phyloP scores from a whole-genome alignment of 2,329 filamentous ascomycete genomes.

The Mycosphaerella sp. region DNA sequence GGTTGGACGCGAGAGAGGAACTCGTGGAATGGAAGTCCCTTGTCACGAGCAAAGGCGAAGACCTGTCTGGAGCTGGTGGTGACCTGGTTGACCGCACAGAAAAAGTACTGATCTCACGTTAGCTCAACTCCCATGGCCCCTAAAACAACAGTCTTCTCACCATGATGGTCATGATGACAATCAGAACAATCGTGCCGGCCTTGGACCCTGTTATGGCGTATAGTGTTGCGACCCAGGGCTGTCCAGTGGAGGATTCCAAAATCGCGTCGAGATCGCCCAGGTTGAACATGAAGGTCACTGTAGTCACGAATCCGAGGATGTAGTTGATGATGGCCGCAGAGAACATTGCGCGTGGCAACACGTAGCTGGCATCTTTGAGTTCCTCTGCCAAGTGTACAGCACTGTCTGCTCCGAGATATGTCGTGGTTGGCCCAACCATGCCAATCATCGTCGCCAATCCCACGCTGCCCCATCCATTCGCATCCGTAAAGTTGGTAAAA shows the following conservation, averaged over 20 bases:
- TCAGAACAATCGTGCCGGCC: slow-evolving; percentile 24
- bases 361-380: slow-evolving; percentile 27
- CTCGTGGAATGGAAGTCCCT: slow-evolving; percentile 27
- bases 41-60: slow-evolving; percentile 30
- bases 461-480: slow-evolving; percentile 23
- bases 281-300: slow-evolving; percentile 30
- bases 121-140: background rate
- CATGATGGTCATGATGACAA: slow-evolving; percentile 25
- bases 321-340: slow-evolving; percentile 30
- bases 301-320: slow-evolving; percentile 28
- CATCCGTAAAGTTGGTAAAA: slow-evolving; percentile 26
- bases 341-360: slow-evolving; percentile 31
- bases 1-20: slow-evolving; percentile 25
- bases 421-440: slow-evolving; percentile 32
- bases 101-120: slow-evolving; percentile 18
- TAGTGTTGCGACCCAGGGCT: slow-evolving; percentile 27
- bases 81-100: slow-evolving; percentile 28
- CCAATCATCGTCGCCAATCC: slow-evolving; percentile 27
- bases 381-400: slow-evolving; percentile 36
- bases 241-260: slow-evolving; percentile 21
- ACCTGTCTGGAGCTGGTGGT: slow-evolving; percentile 29
- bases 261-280: slow-evolving; percentile 24
- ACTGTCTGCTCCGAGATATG: slow-evolving; percentile 37
- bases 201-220: slow-evolving; percentile 24
- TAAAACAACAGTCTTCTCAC: slow-evolving; percentile 1